phyloP scores from a whole-genome alignment of 1,139 yeast genomes.

The Scheffersomyces stambukii region DNA sequence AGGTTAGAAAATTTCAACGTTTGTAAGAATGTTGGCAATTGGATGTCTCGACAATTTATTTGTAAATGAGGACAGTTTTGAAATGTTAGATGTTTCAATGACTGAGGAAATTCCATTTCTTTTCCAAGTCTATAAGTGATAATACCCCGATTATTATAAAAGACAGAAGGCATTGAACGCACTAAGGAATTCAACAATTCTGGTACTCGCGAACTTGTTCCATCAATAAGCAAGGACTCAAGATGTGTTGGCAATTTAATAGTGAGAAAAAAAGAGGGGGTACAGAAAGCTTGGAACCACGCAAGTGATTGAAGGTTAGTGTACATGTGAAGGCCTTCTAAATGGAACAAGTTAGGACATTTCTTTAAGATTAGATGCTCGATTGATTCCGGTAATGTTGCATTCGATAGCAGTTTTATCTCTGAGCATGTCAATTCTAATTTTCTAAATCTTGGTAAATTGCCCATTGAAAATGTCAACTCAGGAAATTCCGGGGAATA shows the following conservation, averaged over 20 bases:
- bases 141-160: slow-evolving; percentile 4
- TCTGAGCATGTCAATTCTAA: too few species aligned
- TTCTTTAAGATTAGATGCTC: slow-evolving; percentile 2
- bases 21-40: slow-evolving; percentile 4
- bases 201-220: slow-evolving; percentile 2
- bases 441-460: too few species aligned
- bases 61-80: slow-evolving; percentile 5
- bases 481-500: neutral
- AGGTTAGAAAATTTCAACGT: slow-evolving; percentile 4
- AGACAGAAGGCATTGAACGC: slow-evolving; percentile 4
- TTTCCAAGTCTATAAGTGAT: slow-evolving; percentile 5
- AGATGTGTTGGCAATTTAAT: slow-evolving; percentile 3
- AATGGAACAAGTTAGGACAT: slow-evolving; percentile 4
- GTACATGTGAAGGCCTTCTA: slow-evolving; percentile 3
- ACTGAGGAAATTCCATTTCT: slow-evolving; percentile 4
- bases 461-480: neutral
- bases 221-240: slow-evolving; percentile 5
- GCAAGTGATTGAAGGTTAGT: slow-evolving; percentile 3
- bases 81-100: slow-evolving; percentile 3
- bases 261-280: slow-evolving; percentile 3
- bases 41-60: slow-evolving; percentile 3
- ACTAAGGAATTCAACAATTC: slow-evolving; percentile 2
- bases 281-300: slow-evolving; percentile 7
- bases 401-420: too few species aligned
- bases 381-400: slow-evolving; percentile 3